Conservation (phyloP, 805 yeast genomes). For the Saccharomyces kudriavzevii region DNA sequence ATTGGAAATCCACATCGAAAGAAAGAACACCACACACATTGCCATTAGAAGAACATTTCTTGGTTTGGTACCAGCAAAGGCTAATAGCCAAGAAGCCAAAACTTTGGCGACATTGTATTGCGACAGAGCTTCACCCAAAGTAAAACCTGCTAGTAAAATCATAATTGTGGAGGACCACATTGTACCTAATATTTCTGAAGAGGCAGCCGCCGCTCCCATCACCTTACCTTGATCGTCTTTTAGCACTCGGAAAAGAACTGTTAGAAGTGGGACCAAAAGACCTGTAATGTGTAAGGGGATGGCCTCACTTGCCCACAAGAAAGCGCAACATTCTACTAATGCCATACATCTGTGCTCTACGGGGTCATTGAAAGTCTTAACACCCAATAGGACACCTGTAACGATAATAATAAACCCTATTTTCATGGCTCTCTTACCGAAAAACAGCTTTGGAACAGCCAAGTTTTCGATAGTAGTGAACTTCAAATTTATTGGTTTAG, state of each 20-base stretch:
- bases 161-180: conserved; percentile 96
- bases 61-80: conserved; percentile 78
- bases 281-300: conserved; percentile 91
- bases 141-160: conserved; percentile 84
- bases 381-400: conserved; percentile 48
- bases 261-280: conserved; percentile 68
- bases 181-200: conserved; percentile 56
- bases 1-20: conserved; percentile 92
- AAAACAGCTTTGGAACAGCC: conserved; percentile 40
- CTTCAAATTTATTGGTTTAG: conserved; percentile 23
- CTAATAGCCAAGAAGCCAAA: conserved; percentile 75
- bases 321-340: conserved; percentile 51
- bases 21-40: conserved; percentile 76
- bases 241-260: conserved; percentile 61
- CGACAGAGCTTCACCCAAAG: conserved; percentile 86
- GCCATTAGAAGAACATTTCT: conserved; percentile 64
- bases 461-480: conserved; percentile 27
- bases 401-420: conserved; percentile 40
- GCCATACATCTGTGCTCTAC: conserved; percentile 61
- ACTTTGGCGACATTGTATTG: conserved; percentile 84
- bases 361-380: conserved; percentile 53
- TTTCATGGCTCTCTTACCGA: conserved; percentile 42
- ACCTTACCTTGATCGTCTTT: conserved; percentile 45
- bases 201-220: conserved; percentile 58
- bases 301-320: conserved; percentile 93